Percentiles rank a stretch among this genome's conserved stretches.
Evolutionary conservation across 306 rosid species (phyloP).

Genomic region (Gastrolobium bilobum): DNA sequence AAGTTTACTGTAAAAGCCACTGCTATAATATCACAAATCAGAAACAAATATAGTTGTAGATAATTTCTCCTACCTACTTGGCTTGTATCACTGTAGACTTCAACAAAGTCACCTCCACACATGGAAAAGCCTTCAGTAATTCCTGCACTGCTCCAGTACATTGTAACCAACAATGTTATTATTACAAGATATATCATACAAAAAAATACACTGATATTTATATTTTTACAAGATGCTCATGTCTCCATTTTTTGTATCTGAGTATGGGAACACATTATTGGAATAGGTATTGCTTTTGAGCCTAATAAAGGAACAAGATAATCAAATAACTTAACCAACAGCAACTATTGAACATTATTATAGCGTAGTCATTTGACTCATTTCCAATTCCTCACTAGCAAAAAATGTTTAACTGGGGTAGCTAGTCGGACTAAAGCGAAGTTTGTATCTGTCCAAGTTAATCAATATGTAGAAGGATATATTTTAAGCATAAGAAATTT

Average conservation of each 20-base stretch:
- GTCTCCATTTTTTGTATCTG: constrained; percentile 22
- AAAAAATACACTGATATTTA: constrained; percentile 7
- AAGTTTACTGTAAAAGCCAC: background rate
- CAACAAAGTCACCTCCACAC: constrained; percentile 99
- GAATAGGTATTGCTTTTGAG: constrained; percentile 9
- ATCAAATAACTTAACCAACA: constrained; percentile 13
- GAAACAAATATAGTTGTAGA: background rate
- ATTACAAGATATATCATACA: constrained; percentile 24
- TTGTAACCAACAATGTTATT: constrained; percentile 30
- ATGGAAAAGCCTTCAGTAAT: constrained; percentile 97
- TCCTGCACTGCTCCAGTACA: constrained; percentile 79
- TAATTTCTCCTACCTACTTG: constrained; percentile 73
- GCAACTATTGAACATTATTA: background rate
- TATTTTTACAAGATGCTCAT: constrained; percentile 15
- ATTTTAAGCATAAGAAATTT: too few relatives aligned
- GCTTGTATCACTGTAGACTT: constrained; percentile 85
- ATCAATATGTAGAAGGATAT: too few relatives aligned
- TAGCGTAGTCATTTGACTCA: background rate
- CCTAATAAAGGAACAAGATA: background rate
- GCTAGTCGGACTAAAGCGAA: too few relatives aligned
- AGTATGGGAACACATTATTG: constrained; percentile 1
- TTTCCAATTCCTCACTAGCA: too few relatives aligned
- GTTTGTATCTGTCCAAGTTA: too few relatives aligned
- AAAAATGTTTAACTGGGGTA: too few relatives aligned
- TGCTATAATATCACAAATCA: background rate